phyloP scores from a whole-genome alignment of 768 basidiomycete species.

The Boletus sensibilis region DNA sequence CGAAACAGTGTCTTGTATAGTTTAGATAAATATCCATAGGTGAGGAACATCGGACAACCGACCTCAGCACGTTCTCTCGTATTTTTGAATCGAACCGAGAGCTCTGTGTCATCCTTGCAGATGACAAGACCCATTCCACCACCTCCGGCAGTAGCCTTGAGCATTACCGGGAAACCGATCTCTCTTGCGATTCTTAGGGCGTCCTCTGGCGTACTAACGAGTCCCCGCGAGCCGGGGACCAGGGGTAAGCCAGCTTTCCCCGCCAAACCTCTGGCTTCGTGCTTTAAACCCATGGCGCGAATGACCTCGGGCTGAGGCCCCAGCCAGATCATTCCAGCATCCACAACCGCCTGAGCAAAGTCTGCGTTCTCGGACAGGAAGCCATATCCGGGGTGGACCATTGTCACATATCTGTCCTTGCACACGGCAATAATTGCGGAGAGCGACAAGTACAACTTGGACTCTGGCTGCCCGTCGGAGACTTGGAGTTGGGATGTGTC shows the following conservation, averaged over 20 bases:
- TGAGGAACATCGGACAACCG: slow-evolving; percentile 4
- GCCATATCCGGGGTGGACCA: slow-evolving; percentile 64
- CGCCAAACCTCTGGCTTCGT: slow-evolving; percentile 51
- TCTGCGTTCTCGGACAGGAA: slow-evolving; percentile 64
- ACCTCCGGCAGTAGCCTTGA: slow-evolving; percentile 69
- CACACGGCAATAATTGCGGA: slow-evolving; percentile 44
- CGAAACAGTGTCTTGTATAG: slow-evolving; percentile 44
- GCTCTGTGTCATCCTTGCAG: slow-evolving; percentile 42
- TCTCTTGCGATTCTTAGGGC: slow-evolving; percentile 39
- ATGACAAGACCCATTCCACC: slow-evolving; percentile 68
- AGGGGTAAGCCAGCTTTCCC: slow-evolving; percentile 48
- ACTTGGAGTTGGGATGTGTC: not conserved
- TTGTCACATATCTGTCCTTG: slow-evolving; percentile 40
- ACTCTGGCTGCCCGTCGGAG: slow-evolving; percentile 36
- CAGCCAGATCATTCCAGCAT: slow-evolving; percentile 54
- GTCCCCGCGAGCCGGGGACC: slow-evolving; percentile 55
- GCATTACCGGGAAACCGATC: slow-evolving; percentile 60
- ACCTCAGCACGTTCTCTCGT: slow-evolving; percentile 48
- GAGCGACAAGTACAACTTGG: slow-evolving; percentile 42
- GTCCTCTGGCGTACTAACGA: slow-evolving; percentile 42
- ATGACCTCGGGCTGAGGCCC: slow-evolving; percentile 55
- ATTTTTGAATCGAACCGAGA: slow-evolving; percentile 36
- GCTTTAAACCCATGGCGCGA: slow-evolving; percentile 58
- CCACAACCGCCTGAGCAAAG: slow-evolving; percentile 47
- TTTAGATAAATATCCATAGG: not conserved